Evolutionary conservation across 2,329 filamentous ascomycete genomes (phyloP).

Genomic region (Monosporascus sp.): DNA sequence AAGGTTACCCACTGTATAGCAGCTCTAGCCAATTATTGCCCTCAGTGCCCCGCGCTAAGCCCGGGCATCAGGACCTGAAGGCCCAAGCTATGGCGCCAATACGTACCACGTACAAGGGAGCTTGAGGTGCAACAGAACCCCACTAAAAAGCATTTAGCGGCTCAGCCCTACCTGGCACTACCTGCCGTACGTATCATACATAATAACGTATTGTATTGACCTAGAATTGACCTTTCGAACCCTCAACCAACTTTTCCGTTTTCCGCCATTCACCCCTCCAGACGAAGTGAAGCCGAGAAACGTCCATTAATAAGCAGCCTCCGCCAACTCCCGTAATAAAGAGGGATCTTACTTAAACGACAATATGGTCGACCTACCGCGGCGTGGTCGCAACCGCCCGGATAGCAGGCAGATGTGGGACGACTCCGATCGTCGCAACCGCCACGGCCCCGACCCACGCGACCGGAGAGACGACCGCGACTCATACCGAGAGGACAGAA

Average conservation of each 20-base stretch:
- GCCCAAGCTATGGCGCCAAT: background rate
- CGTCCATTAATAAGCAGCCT: conserved; percentile 4
- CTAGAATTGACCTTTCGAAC: background rate
- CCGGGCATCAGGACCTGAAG: background rate
- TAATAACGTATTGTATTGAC: too few relatives aligned
- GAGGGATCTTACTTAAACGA: background rate
- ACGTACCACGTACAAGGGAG: background rate
- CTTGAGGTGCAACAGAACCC: background rate
- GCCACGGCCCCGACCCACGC: conserved; percentile 18
- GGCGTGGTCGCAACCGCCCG: conserved; percentile 35
- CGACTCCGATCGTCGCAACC: conserved; percentile 38
- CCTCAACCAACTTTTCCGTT: too few relatives aligned
- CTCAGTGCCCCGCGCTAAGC: background rate
- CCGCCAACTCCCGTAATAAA: background rate
- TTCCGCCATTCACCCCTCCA: background rate
- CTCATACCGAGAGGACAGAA: conserved; percentile 22
- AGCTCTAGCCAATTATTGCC: background rate
- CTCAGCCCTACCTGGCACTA: background rate
- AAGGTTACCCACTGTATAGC: background rate
- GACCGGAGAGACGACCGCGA: conserved; percentile 25
- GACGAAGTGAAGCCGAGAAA: background rate
- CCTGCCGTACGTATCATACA: too few relatives aligned
- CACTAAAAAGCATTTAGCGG: background rate
- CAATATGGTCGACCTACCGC: conserved; percentile 47
- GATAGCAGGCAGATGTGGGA: conserved; percentile 62